Evolutionary conservation across 73 alveolate genomes (phyloP).

Genomic region (Stentor coeruleus): DNA sequence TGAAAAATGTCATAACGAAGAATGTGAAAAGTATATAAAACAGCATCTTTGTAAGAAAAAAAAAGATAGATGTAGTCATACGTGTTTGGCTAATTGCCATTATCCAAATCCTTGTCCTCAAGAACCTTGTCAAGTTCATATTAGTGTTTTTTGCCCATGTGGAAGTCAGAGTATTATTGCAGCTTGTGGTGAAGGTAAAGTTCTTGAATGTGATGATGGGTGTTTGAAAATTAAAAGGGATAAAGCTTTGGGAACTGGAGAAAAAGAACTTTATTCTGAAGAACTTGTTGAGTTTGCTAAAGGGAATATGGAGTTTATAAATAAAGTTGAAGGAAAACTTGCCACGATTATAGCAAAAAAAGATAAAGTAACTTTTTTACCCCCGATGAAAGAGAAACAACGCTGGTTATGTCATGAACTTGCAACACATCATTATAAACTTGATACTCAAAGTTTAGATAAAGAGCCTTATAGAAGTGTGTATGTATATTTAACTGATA

Average conservation of each 20-base stretch:
- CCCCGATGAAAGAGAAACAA: constrained; percentile 23
- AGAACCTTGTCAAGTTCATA: constrained; percentile 54
- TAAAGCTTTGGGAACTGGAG: constrained; percentile 41
- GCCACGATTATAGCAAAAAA: constrained; percentile 42
- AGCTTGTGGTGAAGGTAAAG: constrained; percentile 36
- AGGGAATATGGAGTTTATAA: constrained; percentile 39
- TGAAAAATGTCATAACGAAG: constrained; percentile 51
- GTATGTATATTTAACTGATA: background rate
- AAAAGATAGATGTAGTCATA: constrained; percentile 51
- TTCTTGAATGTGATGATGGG: constrained; percentile 52
- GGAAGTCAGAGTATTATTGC: constrained; percentile 22
- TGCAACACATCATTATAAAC: constrained; percentile 1
- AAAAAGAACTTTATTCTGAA: constrained; percentile 53
- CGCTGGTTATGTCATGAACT: constrained; percentile 22
- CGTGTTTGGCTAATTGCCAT: constrained; percentile 56
- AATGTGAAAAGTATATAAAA: constrained; percentile 28
- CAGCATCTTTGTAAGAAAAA: constrained; percentile 41
- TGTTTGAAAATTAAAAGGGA: constrained; percentile 52
- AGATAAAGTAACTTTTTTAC: background rate
- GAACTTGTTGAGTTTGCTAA: constrained; percentile 41
- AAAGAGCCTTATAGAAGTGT: constrained; percentile 25
- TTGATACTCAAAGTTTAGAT: constrained; percentile 4
- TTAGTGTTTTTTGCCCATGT: constrained; percentile 49
- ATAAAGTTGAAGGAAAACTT: constrained; percentile 42
- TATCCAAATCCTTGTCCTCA: constrained; percentile 46